phyloP scores from a whole-genome alignment of 2,329 filamentous ascomycete genomes.

The Penicillium sp. region DNA sequence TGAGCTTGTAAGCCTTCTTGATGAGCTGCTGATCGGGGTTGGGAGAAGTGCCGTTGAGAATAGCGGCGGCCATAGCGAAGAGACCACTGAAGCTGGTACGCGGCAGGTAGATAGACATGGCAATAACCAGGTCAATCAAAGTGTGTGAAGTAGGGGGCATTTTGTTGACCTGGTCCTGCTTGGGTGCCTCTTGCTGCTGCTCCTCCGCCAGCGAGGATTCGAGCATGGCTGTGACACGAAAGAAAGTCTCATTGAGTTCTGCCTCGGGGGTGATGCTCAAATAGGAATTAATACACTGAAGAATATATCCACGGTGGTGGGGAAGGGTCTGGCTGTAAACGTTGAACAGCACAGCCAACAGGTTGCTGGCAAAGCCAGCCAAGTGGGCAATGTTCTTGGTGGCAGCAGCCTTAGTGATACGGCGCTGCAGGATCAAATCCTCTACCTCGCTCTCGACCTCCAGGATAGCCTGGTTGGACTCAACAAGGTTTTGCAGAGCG shows the following conservation, averaged over 20 bases:
- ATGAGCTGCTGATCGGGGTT: conserved; percentile 78
- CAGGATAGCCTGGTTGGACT: conserved; percentile 82
- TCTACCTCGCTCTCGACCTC: conserved; percentile 67
- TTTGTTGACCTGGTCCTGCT: conserved; percentile 62
- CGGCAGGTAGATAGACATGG: conserved; percentile 90
- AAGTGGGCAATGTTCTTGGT: conserved; percentile 79
- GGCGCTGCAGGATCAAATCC: conserved; percentile 71
- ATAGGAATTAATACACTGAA: conserved; percentile 93
- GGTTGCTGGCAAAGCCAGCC: conserved; percentile 74
- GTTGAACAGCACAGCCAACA: conserved; percentile 97
- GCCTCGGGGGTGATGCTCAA: conserved; percentile 77
- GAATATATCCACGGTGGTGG: conserved; percentile 82
- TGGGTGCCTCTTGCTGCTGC: conserved; percentile 64
- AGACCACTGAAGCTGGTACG: conserved; percentile 78
- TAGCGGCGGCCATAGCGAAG: conserved; percentile 80
- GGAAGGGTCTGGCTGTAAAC: conserved; percentile 96
- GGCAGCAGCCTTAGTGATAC: conserved; percentile 72
- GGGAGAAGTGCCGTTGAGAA: conserved; percentile 63
- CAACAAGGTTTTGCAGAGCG: conserved; percentile 79
- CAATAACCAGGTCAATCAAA: conserved; percentile 93
- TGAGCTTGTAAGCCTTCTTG: conserved; percentile 98
- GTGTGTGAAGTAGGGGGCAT: conserved; percentile 94
- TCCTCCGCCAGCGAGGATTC: conserved; percentile 65
- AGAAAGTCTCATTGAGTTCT: conserved; percentile 85
- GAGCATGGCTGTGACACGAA: conserved; percentile 80